Percentiles rank a stretch among this genome's conserved stretches.
Conservation (phyloP, 306 rosid species). For the Trifolium dubium region DNA sequence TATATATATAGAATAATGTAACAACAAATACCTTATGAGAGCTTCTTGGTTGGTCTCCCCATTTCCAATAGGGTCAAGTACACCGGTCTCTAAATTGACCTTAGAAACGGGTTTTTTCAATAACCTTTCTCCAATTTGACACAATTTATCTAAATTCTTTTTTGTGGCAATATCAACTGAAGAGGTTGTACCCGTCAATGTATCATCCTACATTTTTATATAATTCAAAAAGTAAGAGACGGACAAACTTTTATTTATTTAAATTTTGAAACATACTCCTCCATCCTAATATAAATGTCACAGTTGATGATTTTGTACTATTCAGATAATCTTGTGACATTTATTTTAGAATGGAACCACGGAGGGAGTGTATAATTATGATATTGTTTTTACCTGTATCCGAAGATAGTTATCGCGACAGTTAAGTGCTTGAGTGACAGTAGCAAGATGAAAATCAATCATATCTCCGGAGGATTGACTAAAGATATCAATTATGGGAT, state of each 20-base stretch:
- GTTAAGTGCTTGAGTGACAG: conserved; percentile 41
- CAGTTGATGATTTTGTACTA: too few relatives aligned
- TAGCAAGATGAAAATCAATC: conserved; percentile 50
- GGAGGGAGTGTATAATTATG: too few relatives aligned
- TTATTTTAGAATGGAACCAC: too few relatives aligned
- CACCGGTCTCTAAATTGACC: conserved; percentile 43
- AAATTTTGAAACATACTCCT: too few relatives aligned
- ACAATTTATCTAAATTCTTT: conserved; percentile 42
- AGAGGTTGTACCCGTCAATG: conserved; percentile 38
- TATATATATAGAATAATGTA: too few relatives aligned
- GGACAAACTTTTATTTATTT: too few relatives aligned
- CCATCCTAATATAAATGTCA: too few relatives aligned
- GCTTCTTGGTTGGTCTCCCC: conserved; percentile 52
- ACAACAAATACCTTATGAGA: conserved; percentile 38
- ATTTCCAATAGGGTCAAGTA: conserved; percentile 13
- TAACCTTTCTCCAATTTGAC: conserved; percentile 46
- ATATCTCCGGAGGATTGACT: conserved; percentile 47
- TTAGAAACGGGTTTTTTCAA: conserved; percentile 48
- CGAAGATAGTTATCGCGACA: conserved; percentile 44
- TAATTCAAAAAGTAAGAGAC: too few relatives aligned
- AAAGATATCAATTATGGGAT: conserved; percentile 47
- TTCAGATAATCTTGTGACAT: too few relatives aligned
- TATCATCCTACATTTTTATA: conserved; percentile 46
- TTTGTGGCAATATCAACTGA: conserved; percentile 51
- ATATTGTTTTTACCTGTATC: conserved; percentile 42